Conservation (phyloP, 495 filamentous ascomycete species). For the Astrothelium macrocarpum region DNA sequence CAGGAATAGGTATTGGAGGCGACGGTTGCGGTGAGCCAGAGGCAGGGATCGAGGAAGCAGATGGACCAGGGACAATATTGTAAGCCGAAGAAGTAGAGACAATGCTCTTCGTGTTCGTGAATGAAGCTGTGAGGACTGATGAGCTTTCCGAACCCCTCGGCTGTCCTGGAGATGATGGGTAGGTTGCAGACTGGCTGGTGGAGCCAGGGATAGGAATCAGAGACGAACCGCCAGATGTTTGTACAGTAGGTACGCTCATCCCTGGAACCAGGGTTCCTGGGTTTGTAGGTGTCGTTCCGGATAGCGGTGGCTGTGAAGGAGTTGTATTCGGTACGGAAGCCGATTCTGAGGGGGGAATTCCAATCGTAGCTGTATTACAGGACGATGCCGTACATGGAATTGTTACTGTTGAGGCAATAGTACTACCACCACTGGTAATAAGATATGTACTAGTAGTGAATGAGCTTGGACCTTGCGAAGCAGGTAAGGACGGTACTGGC, state of each 20-base stretch:
- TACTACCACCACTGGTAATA: background rate
- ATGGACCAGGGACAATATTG: background rate
- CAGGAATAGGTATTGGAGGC: background rate
- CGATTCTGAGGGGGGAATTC: background rate
- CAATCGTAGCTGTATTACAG: background rate
- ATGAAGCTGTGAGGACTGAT: background rate
- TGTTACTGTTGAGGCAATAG: background rate
- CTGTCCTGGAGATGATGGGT: background rate
- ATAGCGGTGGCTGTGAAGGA: background rate
- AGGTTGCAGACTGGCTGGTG: background rate
- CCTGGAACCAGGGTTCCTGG: background rate
- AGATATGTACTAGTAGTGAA: background rate
- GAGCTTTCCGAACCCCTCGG: background rate
- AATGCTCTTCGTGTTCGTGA: background rate
- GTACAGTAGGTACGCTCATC: background rate
- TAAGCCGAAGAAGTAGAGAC: background rate
- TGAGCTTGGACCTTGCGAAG: background rate
- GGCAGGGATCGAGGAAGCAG: background rate
- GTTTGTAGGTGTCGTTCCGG: background rate
- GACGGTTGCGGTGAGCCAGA: background rate
- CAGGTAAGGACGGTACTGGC: background rate
- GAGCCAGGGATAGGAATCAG: background rate
- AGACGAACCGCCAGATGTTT: background rate
- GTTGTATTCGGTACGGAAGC: background rate
- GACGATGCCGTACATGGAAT: background rate